Base-by-base conservation (phyloP, 176 grass and related monocot genomes). In the Typha latifolia region DNA sequence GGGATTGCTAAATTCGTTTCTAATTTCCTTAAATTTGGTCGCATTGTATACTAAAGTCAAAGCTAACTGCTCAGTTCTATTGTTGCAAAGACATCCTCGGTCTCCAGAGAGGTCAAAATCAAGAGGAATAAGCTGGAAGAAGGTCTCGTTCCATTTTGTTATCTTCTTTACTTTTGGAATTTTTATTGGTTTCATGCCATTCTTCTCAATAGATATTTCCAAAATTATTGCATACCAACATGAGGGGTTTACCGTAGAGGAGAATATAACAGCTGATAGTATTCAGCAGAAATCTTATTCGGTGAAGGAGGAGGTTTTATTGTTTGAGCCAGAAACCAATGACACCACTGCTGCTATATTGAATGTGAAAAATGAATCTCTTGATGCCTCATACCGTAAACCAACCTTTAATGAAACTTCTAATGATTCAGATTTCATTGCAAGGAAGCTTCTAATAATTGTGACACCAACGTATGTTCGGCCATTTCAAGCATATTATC, bases 391-490 rank as follows among this genome's bases (percentile, higher is more conserved):
- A 16, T 53, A 24, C 69, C 11, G 3, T 19, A 18, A 67, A 64
- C 64, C 72, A 64, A 50, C 21, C 63, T 29, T 51, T 37, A 22
- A 64, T 12, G 73, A 86, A 64, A 48, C n/a, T 69, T 32, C 51
- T 37, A 22, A 64, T 12, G 73, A 86, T 75, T 64, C 18, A 15
- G 77, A 84, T 1, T 77, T 78, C 34, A 22, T 49, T 3, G 31
- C 63, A 12, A 84, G 81, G 61, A 96, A 97, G 73, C 88, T 92
- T 77, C 80, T 97, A 47, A 97, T 97, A 52, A 72, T 97, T 62
- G 81, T 92, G 29, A 97, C 93, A 49, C 81, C 87, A 47, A 97
- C 93, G 72, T 81, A 87, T 19, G 82, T 84, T 78, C 83, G 93
- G 31, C 88, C 85, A 21, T 87, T 89, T 12, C 93, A 97, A 74